Conservation (phyloP, 345 rosid species). For the Lagerstroemia speciosa region DNA sequence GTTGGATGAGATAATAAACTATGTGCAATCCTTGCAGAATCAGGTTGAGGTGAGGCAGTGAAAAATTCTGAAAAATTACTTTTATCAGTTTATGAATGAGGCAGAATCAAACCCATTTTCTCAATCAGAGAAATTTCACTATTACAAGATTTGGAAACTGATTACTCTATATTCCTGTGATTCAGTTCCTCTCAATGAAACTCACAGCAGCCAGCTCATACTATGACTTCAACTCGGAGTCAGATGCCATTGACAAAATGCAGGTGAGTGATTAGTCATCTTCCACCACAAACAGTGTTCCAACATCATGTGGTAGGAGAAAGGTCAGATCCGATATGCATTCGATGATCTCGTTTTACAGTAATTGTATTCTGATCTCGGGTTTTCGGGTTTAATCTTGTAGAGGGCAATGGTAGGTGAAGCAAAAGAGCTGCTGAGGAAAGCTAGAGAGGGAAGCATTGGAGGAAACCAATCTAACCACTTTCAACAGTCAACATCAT, state of each 20-base stretch:
- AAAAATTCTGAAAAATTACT: background rate
- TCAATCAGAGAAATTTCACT: no score
- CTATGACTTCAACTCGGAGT: conserved; percentile 63
- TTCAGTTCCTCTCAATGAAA: conserved; percentile 86
- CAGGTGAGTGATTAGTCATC: conserved; percentile 15
- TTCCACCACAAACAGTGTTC: background rate
- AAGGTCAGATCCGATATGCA: no score
- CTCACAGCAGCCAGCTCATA: conserved; percentile 67
- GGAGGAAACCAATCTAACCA: conserved; percentile 4
- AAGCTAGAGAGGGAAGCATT: conserved; percentile 28
- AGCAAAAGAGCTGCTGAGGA: conserved; percentile 49
- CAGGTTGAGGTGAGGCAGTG: conserved; percentile 47
- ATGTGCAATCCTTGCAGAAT: conserved; percentile 55
- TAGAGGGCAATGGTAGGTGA: conserved; percentile 58
- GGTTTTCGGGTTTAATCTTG: background rate
- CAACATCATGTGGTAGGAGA: no score
- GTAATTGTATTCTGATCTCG: background rate
- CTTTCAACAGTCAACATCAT: conserved; percentile 35
- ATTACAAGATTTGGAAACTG: background rate
- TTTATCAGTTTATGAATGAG: no score
- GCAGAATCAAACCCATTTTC: no score
- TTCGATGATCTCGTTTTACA: no score
- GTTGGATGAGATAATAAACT: conserved; percentile 57
- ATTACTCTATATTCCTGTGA: background rate
- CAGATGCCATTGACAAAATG: conserved; percentile 51